Base-by-base conservation (phyloP, 2,329 filamentous ascomycete genomes). In the Colletotrichum noveboracense region DNA sequence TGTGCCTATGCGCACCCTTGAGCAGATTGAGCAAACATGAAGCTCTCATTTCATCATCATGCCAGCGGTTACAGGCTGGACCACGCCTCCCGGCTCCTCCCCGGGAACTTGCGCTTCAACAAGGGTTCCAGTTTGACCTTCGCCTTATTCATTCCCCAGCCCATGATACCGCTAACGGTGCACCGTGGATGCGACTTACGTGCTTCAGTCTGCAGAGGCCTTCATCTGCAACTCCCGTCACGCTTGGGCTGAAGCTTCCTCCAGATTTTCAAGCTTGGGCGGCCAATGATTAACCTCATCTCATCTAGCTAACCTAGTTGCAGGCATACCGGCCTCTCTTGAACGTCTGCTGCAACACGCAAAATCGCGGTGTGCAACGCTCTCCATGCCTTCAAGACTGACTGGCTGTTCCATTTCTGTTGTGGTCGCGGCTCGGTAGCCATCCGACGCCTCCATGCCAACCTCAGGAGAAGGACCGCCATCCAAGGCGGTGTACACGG, bases 21-120 rank as follows among this genome's bases (percentile, higher is more conserved):
- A 52, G 34, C 9, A 30, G 28, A 18, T 36, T 60, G 21, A 43
- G 61, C 60, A 66, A 66, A 60, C 72, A 65, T 60, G 55, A 52
- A 68, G 56, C 55, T 43, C 56, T 73, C 70, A 73, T 75, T 73
- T 60, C 43, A 52, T 66, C 60, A 52, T 34, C 70, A 62, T 75
- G 58, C 70, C 73, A 75, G 56, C 70, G 24, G 56, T 28, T 34
- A 52, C 28, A 52, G 64, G 70, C 64, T 64, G 65, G 64, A 56
- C 43, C 65, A 28, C 67, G 34, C 34, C 26, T 67, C 56, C 38
- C 68, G 28, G 38, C 24, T 34, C 24, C 58, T 52, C 21, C 14
- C 48, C 48, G 34, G 34, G 70, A 28, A 58, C 26, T 21, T 16
- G 32, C 43, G 58, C 28, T 43, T 28, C 48, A 21, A n/a, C 70